These are phyloP conservation scores for Cryptococcus neoformans DNA, from an alignment of 1,284 basidiomycete genomes.

Conservation along the genomic window DNA sequence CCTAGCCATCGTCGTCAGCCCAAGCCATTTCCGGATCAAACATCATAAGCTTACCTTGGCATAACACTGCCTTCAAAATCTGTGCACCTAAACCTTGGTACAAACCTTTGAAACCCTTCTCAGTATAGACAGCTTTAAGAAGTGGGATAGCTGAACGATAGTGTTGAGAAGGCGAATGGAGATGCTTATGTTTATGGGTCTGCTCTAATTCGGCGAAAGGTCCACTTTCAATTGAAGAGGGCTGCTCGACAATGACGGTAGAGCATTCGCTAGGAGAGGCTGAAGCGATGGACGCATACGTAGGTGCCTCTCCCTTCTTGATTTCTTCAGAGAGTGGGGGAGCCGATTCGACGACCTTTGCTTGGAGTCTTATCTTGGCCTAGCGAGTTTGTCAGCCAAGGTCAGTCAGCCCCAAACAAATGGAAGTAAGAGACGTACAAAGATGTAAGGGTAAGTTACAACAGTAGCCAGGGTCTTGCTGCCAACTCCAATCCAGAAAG, in stretches of 20 bases:
- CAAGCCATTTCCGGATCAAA: background rate
- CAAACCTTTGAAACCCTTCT: slow-evolving; percentile 83
- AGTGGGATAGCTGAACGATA: slow-evolving; percentile 49
- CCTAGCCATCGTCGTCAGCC: slow-evolving; percentile 19
- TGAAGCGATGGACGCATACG: slow-evolving; percentile 30
- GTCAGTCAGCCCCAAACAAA: background rate
- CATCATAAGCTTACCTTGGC: slow-evolving; percentile 49
- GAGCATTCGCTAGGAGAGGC: slow-evolving; percentile 7
- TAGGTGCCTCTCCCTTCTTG: slow-evolving; percentile 6
- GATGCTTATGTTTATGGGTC: slow-evolving; percentile 4
- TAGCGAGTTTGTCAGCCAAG: slow-evolving; percentile 3
- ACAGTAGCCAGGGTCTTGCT: slow-evolving; percentile 96
- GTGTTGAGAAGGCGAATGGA: slow-evolving; percentile 3
- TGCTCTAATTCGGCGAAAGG: background rate
- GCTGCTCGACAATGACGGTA: slow-evolving; percentile 5
- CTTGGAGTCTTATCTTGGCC: slow-evolving; percentile 97
- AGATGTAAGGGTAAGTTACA: slow-evolving; percentile 59
- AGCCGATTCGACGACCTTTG: slow-evolving; percentile 46
- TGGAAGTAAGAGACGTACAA: slow-evolving; percentile 26
- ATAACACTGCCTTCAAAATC: slow-evolving; percentile 59
- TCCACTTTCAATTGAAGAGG: background rate
- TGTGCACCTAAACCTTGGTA: slow-evolving; percentile 79
- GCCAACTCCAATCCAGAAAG: slow-evolving; percentile 85
- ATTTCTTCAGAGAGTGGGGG: slow-evolving; percentile 1
- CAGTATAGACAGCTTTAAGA: slow-evolving; percentile 66